A percentile compares a stretch with the other conserved stretches of the same genome.
These are phyloP conservation scores for Fusarium sp. DNA, from an alignment of 2,329 filamentous ascomycete genomes.

Conservation along the genomic window DNA sequence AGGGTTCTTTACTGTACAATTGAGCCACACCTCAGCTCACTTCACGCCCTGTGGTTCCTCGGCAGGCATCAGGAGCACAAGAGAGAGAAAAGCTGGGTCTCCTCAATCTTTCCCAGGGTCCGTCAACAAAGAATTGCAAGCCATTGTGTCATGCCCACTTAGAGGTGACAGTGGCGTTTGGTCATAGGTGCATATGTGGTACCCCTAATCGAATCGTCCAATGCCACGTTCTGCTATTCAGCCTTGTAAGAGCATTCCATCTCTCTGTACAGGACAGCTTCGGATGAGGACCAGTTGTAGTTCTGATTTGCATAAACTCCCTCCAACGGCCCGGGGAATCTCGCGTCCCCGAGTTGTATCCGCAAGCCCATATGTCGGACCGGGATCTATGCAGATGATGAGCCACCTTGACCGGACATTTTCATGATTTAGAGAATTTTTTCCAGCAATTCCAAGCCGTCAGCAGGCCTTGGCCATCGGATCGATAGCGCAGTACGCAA, in stretches of 20 bases:
- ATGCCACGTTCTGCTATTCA: constrained; percentile 40
- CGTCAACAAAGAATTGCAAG: constrained; percentile 27
- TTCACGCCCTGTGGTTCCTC: constrained; percentile 36
- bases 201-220: constrained; percentile 36
- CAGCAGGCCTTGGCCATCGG: constrained; percentile 19
- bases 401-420: constrained; percentile 13
- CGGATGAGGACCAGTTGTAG: constrained; percentile 21
- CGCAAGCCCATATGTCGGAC: neutral
- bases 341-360: constrained; percentile 4
- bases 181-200: constrained; percentile 31
- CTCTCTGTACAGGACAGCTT: constrained; percentile 9
- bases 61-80: constrained; percentile 33
- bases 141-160: constrained; percentile 40
- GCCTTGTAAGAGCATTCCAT: constrained; percentile 40
- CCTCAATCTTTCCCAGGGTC: constrained; percentile 24
- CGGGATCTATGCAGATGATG: constrained; percentile 18
- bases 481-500: constrained; percentile 24
- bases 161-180: constrained; percentile 44
- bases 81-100: constrained; percentile 31
- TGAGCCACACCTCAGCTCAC: constrained; percentile 36
- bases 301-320: constrained; percentile 31
- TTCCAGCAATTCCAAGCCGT: constrained; percentile 5
- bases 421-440: constrained; percentile 28
- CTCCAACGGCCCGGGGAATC: constrained; percentile 15
- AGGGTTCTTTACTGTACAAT: constrained; percentile 28